Evolutionary conservation across 2,329 filamentous ascomycete genomes (phyloP).

Genomic region (Fusarium temperatum): DNA sequence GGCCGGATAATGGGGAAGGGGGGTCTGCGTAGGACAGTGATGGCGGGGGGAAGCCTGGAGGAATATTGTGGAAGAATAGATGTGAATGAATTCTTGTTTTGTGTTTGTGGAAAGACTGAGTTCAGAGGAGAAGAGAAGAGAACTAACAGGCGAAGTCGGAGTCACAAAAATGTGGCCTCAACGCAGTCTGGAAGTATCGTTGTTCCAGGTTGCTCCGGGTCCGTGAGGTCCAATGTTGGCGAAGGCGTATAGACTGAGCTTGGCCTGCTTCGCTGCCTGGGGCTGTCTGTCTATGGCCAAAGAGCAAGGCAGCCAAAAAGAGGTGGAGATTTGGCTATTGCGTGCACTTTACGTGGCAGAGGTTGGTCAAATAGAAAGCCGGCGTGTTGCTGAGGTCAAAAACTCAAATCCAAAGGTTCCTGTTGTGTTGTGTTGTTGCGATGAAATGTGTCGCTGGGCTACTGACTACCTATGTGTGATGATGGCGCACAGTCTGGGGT

Average conservation of each 20-base stretch:
- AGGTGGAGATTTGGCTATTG: slow-evolving; percentile 13
- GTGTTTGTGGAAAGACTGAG: slow-evolving; percentile 10
- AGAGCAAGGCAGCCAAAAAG: slow-evolving; percentile 9
- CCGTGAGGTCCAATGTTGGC: slow-evolving; percentile 11
- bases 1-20: slow-evolving; percentile 39
- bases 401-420: slow-evolving; percentile 25
- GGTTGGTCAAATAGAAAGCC: slow-evolving; percentile 1
- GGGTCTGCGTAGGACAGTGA: slow-evolving; percentile 31
- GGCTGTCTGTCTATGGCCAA: slow-evolving; percentile 15
- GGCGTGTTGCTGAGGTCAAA: slow-evolving; percentile 5
- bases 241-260: slow-evolving; percentile 27
- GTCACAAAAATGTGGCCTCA: slow-evolving; percentile 16
- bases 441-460: slow-evolving; percentile 1
- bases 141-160: slow-evolving; percentile 28
- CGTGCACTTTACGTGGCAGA: slow-evolving; percentile 7
- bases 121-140: slow-evolving; percentile 3
- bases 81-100: slow-evolving; percentile 4
- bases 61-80: slow-evolving; percentile 5
- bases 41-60: slow-evolving; percentile 26
- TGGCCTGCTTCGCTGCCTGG: slow-evolving; percentile 22
- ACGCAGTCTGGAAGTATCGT: slow-evolving; percentile 23
- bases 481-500: slow-evolving; percentile 24
- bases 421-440: background rate
- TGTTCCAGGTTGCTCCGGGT: slow-evolving; percentile 29
- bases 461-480: slow-evolving; percentile 9